phyloP scores from a whole-genome alignment of 202 grass and related monocot genomes.

The Zizania palustris region DNA sequence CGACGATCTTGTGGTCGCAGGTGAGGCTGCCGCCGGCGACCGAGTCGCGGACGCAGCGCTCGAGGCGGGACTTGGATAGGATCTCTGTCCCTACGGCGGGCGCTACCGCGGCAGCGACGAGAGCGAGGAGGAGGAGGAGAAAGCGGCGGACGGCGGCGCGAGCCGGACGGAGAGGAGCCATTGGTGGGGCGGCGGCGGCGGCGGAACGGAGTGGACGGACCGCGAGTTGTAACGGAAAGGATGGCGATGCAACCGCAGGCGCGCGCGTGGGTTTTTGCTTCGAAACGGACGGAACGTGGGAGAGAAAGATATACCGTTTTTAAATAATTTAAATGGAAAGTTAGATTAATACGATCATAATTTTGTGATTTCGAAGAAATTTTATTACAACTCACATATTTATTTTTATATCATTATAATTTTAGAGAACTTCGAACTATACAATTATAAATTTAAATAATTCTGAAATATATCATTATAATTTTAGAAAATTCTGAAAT shows the following conservation, averaged over 20 bases:
- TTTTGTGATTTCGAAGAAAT: too few relatives aligned
- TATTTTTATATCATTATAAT: too few relatives aligned
- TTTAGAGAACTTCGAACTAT: too few relatives aligned
- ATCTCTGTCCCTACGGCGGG: slow-evolving; percentile 45
- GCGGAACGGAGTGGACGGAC: not conserved
- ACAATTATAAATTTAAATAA: too few relatives aligned
- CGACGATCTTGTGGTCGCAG: slow-evolving; percentile 66
- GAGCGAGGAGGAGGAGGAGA: slow-evolving; percentile 20
- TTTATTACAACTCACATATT: too few relatives aligned
- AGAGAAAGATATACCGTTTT: not conserved
- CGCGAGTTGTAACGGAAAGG: not conserved
- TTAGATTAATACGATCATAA: too few relatives aligned
- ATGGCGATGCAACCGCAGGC: not conserved
- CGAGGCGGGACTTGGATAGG: slow-evolving; percentile 71
- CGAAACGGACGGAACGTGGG: not conserved
- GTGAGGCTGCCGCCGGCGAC: slow-evolving; percentile 45
- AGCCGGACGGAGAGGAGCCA: slow-evolving; percentile 15
- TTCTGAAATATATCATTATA: too few relatives aligned
- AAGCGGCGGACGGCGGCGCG: not conserved
- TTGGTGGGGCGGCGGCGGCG: slow-evolving; percentile 7
- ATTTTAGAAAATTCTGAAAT: too few relatives aligned
- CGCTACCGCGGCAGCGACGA: not conserved
- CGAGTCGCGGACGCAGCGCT: slow-evolving; percentile 52
- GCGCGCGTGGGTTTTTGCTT: not conserved
- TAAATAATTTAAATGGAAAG: too few relatives aligned